Conservation (phyloP, 805 yeast species). For the Cyberlindnera xylosilytica region DNA sequence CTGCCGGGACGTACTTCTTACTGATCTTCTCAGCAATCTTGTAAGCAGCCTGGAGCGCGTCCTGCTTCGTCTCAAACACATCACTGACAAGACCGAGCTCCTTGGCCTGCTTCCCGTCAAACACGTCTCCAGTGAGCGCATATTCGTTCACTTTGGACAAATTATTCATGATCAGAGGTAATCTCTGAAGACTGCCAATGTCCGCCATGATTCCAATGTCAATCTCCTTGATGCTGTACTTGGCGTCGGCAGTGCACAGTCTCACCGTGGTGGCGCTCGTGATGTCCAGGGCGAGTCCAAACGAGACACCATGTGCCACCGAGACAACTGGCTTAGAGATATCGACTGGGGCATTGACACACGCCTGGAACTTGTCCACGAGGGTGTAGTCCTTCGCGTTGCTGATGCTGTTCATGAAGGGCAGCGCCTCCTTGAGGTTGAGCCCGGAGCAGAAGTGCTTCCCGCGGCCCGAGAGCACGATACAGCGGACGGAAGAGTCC, state of each 20-base stretch:
- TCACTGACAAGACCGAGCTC: conserved; percentile 52
- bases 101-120: conserved; percentile 52
- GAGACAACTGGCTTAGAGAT: conserved; percentile 62
- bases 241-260: conserved; percentile 48
- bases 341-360: conserved; percentile 44
- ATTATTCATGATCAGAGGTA: conserved; percentile 52
- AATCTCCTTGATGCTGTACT: conserved; percentile 63
- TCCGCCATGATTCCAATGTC: conserved; percentile 76
- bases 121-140: conserved; percentile 59
- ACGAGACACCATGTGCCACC: conserved; percentile 59
- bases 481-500: conserved; percentile 42
- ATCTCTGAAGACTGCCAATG: conserved; percentile 71
- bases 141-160: conserved; percentile 55
- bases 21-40: conserved; percentile 45
- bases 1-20: conserved; percentile 51
- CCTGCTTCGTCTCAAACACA: conserved; percentile 42
- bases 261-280: conserved; percentile 57
- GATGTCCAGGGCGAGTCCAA: conserved; percentile 70
- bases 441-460: conserved; percentile 63
- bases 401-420: conserved; percentile 17
- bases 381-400: conserved; percentile 30
- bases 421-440: conserved; percentile 40
- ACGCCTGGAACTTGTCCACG: conserved; percentile 56
- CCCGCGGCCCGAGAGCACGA: conserved; percentile 56
- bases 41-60: conserved; percentile 48